Evolutionary conservation across 139 green algal genomes (phyloP).

Genomic region (Trebouxia sp.): DNA sequence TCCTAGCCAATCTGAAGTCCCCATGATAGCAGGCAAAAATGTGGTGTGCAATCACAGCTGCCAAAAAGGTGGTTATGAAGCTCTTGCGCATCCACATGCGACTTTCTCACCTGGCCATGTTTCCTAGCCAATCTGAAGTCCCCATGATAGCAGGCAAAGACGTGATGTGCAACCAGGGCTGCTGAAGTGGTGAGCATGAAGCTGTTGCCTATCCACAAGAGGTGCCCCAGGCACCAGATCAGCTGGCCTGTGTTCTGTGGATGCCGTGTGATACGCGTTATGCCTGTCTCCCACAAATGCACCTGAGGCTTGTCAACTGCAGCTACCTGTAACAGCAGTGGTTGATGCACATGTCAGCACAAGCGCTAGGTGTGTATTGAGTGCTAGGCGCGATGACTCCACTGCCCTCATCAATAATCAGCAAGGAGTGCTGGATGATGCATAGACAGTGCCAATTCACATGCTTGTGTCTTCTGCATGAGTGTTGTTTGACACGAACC

Average conservation of each 20-base stretch:
- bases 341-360: no score
- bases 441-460: no score
- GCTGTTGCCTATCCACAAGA: conserved; percentile 89
- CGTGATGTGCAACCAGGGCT: conserved; percentile 90
- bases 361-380: no score
- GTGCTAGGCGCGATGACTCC: no score
- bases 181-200: conserved; percentile 87
- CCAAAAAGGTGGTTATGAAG: conserved; percentile 85
- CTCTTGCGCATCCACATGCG: conserved; percentile 92
- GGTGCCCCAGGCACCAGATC: conserved; percentile 91
- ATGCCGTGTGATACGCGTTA: conserved; percentile 92
- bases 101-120: conserved; percentile 83
- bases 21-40: conserved; percentile 95
- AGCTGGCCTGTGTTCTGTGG: conserved; percentile 80
- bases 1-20: conserved; percentile 78
- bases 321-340: conserved; percentile 83
- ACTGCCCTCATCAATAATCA: no score
- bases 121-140: conserved; percentile 83
- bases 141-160: conserved; percentile 95
- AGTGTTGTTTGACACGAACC: no score
- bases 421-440: no score
- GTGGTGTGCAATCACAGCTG: conserved; percentile 90
- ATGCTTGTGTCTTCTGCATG: no score
- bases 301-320: conserved; percentile 95
- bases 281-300: conserved; percentile 97